Conservation (phyloP, 129 eudicot species). For the Escallonia rubra region DNA sequence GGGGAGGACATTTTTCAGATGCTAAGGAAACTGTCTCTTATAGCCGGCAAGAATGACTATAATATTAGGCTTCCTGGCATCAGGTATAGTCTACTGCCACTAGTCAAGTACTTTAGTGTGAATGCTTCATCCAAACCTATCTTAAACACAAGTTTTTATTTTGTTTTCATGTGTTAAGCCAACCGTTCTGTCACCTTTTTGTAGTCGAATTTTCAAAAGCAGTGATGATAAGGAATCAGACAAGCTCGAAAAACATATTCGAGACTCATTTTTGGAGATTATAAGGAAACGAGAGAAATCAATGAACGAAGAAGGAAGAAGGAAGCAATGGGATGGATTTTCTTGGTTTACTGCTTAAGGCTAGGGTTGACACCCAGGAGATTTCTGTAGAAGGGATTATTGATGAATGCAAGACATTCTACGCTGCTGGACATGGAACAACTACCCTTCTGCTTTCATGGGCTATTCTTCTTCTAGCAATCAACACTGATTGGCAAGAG, state of each 20-base stretch:
- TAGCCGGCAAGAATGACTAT: background rate
- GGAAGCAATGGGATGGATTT: background rate
- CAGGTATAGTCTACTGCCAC: background rate
- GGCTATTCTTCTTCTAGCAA: constrained; percentile 1
- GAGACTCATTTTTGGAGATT: background rate
- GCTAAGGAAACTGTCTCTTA: background rate
- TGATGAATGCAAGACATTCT: background rate
- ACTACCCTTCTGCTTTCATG: background rate
- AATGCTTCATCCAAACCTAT: too few relatives aligned
- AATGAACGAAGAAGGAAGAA: constrained; percentile 5
- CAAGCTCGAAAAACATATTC: background rate
- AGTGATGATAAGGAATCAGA: background rate
- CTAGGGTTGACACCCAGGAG: background rate
- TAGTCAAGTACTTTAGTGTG: too few relatives aligned
- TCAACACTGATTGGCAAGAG: constrained; percentile 11
- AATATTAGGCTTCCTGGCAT: background rate
- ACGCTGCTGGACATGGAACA: background rate
- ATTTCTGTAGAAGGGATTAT: background rate
- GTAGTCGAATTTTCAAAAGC: background rate
- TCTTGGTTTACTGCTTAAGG: background rate
- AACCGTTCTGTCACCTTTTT: background rate
- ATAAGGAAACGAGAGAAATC: constrained; percentile 3
- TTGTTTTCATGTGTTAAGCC: too few relatives aligned
- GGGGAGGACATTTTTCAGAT: constrained; percentile 26
- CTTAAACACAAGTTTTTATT: background rate